phyloP scores from a whole-genome alignment of 305 asterid genomes.

The Solanum hybrid region DNA sequence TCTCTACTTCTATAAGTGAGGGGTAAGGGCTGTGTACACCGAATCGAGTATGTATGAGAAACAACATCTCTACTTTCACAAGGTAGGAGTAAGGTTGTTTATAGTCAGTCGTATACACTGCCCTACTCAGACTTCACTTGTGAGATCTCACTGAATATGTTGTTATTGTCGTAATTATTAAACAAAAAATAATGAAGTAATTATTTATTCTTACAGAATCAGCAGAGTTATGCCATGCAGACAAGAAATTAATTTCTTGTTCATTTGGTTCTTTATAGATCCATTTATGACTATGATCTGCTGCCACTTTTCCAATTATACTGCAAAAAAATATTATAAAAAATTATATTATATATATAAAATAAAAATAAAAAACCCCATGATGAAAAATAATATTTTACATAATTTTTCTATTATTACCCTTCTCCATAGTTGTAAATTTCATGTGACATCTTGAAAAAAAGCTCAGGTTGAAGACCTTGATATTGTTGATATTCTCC shows the following conservation, averaged over 20 bases:
- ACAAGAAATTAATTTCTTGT: slow-evolving; percentile 89
- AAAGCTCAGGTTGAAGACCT: slow-evolving; percentile 87
- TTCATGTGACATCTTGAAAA: slow-evolving; percentile 99
- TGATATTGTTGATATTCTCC: slow-evolving; percentile 51
- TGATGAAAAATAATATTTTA: background rate
- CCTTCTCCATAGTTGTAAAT: slow-evolving; percentile 99
- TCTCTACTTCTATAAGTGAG: background rate
- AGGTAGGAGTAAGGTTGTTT: background rate
- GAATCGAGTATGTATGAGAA: background rate
- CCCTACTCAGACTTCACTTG: background rate
- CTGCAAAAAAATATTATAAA: slow-evolving; percentile 18
- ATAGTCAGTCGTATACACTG: background rate
- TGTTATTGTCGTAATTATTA: background rate
- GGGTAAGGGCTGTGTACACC: background rate
- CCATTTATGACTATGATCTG: slow-evolving; percentile 98
- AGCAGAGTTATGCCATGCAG: slow-evolving; percentile 97
- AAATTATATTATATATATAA: background rate
- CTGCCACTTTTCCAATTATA: slow-evolving; percentile 97
- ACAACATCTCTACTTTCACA: background rate
- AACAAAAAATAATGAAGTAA: background rate
- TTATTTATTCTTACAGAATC: slow-evolving; percentile 47
- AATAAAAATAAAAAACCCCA: background rate
- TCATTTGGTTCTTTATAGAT: slow-evolving; percentile 87
- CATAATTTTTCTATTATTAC: slow-evolving; percentile 8
- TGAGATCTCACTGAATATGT: background rate